Percentiles rank a stretch among this genome's conserved stretches.
Conservation (phyloP, 2,329 filamentous ascomycete genomes). For the Arthrocladium fulminans region DNA sequence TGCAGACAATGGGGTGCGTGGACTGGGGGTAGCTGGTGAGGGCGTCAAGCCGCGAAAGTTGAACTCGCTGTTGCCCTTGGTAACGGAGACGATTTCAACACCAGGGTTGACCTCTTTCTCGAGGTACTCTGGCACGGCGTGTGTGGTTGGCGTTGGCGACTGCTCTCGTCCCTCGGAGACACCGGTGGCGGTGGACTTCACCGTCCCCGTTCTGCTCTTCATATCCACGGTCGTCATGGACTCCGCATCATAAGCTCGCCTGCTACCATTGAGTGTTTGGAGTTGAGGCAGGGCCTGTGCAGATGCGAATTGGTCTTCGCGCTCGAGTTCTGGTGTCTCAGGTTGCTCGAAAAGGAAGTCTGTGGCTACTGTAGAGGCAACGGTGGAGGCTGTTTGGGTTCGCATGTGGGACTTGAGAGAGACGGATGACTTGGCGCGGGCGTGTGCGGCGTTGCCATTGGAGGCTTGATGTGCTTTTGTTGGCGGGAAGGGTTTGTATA, state of each 20-base stretch:
- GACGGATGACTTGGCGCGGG: background rate
- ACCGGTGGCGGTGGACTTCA: constrained; percentile 13
- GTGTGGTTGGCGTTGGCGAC: constrained; percentile 9
- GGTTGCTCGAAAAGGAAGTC: constrained; percentile 15
- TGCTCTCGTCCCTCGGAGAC: constrained; percentile 12
- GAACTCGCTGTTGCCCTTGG: background rate
- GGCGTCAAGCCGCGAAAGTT: background rate
- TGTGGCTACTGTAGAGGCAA: constrained; percentile 18
- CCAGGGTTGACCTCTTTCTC: constrained; percentile 8
- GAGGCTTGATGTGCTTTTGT: background rate
- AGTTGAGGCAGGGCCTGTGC: background rate
- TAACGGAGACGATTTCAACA: background rate
- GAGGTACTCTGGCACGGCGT: background rate
- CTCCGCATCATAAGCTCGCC: constrained; percentile 13
- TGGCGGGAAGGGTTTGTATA: constrained; percentile 4
- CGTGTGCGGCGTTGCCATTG: background rate
- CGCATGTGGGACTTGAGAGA: constrained; percentile 1
- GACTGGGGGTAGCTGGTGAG: background rate
- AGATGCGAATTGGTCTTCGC: background rate
- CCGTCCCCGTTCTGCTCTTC: constrained; percentile 15
- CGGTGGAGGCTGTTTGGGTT: constrained; percentile 21
- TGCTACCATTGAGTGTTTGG: background rate
- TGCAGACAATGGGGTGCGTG: background rate
- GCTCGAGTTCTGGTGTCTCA: constrained; percentile 7
- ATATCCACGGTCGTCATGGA: constrained; percentile 17